phyloP scores from a whole-genome alignment of 164 flowering plant genomes.

The Vitis cinerea region DNA sequence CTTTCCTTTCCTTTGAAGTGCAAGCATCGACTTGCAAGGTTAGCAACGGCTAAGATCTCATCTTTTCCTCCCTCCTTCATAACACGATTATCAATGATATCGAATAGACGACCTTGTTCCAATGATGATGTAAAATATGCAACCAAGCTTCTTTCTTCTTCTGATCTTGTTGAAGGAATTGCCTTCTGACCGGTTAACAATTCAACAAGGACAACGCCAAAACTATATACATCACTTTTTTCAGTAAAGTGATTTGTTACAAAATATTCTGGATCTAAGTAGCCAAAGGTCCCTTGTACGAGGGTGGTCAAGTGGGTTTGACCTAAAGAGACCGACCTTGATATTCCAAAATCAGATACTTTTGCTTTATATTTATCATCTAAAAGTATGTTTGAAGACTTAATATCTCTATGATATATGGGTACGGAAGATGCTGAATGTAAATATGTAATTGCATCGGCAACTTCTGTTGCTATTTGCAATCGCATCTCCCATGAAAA shows the following conservation, averaged over 20 bases:
- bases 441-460: constrained; percentile 18
- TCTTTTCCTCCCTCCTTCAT: too few species aligned
- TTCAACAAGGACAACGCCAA: constrained; percentile 26
- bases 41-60: too few species aligned
- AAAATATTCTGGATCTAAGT: constrained; percentile 23
- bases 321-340: constrained; percentile 13
- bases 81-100: too few species aligned
- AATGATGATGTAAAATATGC: too few species aligned
- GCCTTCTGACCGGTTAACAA: constrained; percentile 25
- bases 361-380: constrained; percentile 19
- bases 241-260: constrained; percentile 16
- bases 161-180: background rate
- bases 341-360: constrained; percentile 22
- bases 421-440: constrained; percentile 15
- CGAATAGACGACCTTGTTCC: too few species aligned
- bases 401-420: constrained; percentile 22
- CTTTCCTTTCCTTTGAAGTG: too few species aligned
- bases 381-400: constrained; percentile 20
- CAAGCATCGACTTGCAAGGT: too few species aligned
- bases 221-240: background rate
- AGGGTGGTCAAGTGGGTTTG: constrained; percentile 17
- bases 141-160: too few species aligned
- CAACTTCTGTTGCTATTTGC: constrained; percentile 15
- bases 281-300: constrained; percentile 25
- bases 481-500: background rate